Percentiles rank a stretch among this genome's conserved stretches.
These are phyloP conservation scores for Fusarium sp. DNA, from an alignment of 2,329 filamentous ascomycete species.

Conservation along the genomic window DNA sequence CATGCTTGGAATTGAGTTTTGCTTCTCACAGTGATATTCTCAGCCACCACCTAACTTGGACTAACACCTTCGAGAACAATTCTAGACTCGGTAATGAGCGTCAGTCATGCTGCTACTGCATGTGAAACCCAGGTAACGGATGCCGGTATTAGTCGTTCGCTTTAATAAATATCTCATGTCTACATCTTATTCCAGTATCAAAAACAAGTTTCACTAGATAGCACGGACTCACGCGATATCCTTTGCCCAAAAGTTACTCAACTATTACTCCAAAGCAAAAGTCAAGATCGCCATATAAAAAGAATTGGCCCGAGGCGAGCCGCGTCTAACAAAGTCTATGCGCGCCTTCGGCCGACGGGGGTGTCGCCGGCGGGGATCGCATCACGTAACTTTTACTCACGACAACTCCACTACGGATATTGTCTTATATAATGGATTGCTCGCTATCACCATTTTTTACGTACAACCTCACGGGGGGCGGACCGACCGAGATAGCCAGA, in stretches of 20 bases:
- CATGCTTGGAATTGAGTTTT: neutral
- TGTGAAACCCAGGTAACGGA: neutral
- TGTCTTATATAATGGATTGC: constrained; percentile 25
- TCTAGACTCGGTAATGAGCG: neutral
- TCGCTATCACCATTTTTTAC: constrained; percentile 23
- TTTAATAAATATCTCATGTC: too few relatives aligned
- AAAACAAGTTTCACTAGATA: neutral
- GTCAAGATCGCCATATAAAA: neutral
- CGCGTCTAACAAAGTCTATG: constrained; percentile 20
- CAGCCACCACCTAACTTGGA: too few relatives aligned
- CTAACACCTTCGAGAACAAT: constrained; percentile 7
- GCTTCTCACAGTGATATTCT: neutral
- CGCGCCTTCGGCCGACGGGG: constrained; percentile 14
- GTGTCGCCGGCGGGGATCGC: neutral
- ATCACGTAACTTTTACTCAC: constrained; percentile 30
- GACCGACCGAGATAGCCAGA: neutral
- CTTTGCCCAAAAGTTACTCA: neutral
- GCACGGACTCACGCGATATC: neutral
- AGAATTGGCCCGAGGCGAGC: constrained; percentile 15
- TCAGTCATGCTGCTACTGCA: too few relatives aligned
- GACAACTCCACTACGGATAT: constrained; percentile 2
- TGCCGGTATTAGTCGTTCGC: neutral
- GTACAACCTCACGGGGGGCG: constrained; percentile 15
- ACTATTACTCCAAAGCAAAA: constrained; percentile 8
- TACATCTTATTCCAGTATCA: accelerated